These are phyloP conservation scores for Ulota crispa DNA, from an alignment of 225 moss, liverwort and hornwort genomes.

Conservation along the genomic window DNA sequence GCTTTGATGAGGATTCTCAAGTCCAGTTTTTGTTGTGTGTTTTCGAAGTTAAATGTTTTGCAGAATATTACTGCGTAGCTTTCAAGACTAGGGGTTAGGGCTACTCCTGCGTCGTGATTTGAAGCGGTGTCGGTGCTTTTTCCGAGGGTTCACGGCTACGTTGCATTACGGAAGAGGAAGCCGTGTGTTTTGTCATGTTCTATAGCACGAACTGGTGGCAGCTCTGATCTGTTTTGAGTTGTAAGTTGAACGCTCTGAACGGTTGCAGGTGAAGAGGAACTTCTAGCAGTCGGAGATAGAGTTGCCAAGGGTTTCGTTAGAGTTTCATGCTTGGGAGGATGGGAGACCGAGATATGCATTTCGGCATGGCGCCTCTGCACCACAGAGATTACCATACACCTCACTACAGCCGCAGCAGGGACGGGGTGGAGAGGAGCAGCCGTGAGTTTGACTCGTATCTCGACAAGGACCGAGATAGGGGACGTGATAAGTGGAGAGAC, in stretches of 20 bases:
- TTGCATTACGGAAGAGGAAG: neutral
- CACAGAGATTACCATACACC: constrained; percentile 57
- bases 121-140: constrained; percentile 32
- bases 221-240: constrained; percentile 26
- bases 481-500: constrained; percentile 80
- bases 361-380: constrained; percentile 49
- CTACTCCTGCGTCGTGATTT: constrained; percentile 33
- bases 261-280: constrained; percentile 40
- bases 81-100: constrained; percentile 28
- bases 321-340: constrained; percentile 39
- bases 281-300: constrained; percentile 26
- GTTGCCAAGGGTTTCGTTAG: constrained; percentile 22
- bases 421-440: constrained; percentile 56
- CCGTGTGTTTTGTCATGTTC: constrained; percentile 17
- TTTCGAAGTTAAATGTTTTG: neutral
- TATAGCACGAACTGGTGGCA: constrained; percentile 14
- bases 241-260: constrained; percentile 35
- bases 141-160: constrained; percentile 7
- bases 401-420: constrained; percentile 60
- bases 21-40: neutral
- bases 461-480: constrained; percentile 87
- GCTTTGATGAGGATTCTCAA: constrained; percentile 4
- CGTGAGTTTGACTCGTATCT: constrained; percentile 80
- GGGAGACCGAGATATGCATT: constrained; percentile 64
- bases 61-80: neutral